Percentiles rank a stretch among this genome's conserved stretches.
Conservation (phyloP, 169 alveolate genomes). For the Besnoitia besnoiti region DNA sequence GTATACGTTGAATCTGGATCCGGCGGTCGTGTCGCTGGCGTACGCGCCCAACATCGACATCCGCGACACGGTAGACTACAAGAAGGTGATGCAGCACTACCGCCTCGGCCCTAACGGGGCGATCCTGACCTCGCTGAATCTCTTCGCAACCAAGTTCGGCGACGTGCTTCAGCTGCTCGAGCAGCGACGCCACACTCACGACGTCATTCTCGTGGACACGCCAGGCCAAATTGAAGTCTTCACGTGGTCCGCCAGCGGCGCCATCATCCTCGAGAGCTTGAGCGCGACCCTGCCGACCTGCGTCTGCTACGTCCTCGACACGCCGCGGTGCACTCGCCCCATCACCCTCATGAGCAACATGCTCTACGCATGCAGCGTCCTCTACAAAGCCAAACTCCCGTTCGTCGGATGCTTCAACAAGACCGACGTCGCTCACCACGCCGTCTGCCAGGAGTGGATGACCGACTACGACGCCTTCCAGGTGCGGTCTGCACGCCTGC, state of each 20-base stretch:
- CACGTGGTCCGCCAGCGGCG: constrained; percentile 98
- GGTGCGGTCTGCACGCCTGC: not conserved
- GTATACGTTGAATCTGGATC: constrained; percentile 97
- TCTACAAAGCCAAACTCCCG: constrained; percentile 95
- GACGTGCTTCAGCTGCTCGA: not conserved
- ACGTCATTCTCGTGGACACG: constrained; percentile 95
- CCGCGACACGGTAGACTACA: constrained; percentile 95
- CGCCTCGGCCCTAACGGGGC: constrained; percentile 99
- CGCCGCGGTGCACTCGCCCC: constrained; percentile 95
- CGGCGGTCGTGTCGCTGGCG: constrained; percentile 92
- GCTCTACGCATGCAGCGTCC: constrained; percentile 96
- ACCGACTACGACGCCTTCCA: constrained; percentile 65
- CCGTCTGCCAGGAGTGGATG: constrained; percentile 49
- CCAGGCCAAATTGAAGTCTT: constrained; percentile 99
- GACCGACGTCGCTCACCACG: constrained; percentile 83
- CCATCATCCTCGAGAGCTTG: constrained; percentile 92
- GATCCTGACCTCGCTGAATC: constrained; percentile 95
- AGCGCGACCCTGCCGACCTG: constrained; percentile 94
- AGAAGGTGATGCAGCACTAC: constrained; percentile 94
- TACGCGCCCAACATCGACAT: constrained; percentile 83
- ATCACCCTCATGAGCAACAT: constrained; percentile 97
- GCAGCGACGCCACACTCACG: constrained; percentile 61
- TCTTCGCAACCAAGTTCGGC: constrained; percentile 92
- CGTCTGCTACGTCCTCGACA: constrained; percentile 91
- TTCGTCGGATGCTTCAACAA: constrained; percentile 93